These are phyloP conservation scores for Citrullus amarus DNA, from an alignment of 306 rosid genomes.

Conservation along the genomic window DNA sequence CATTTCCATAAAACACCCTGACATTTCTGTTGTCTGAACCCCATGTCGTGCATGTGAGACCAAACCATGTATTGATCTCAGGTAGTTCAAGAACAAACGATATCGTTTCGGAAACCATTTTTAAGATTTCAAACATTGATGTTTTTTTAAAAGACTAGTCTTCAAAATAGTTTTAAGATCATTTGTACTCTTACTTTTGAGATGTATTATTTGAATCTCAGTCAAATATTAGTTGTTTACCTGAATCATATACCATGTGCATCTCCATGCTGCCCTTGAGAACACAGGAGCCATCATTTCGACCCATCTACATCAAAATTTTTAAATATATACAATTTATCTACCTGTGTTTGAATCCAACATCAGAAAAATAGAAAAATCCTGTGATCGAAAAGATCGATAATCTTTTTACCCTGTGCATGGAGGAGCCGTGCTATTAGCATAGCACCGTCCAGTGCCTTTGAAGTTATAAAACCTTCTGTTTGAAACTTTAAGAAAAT, in stretches of 20 bases:
- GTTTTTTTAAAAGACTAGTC: not conserved
- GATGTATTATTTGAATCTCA: not conserved
- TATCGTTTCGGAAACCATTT: not conserved
- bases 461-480: conserved; percentile 69
- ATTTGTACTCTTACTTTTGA: not conserved
- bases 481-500: conserved; percentile 4
- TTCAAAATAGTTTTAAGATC: not conserved
- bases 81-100: not conserved
- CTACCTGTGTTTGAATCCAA: not conserved
- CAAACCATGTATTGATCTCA: not conserved
- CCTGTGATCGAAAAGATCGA: not conserved
- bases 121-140: not conserved
- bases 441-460: conserved; percentile 69
- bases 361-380: not conserved
- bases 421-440: conserved; percentile 62
- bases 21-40: not conserved
- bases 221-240: conserved; percentile 20
- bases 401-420: conserved; percentile 48
- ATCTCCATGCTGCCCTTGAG: conserved; percentile 65
- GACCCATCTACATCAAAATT: conserved; percentile 53
- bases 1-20: no score
- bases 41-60: not conserved
- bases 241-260: conserved; percentile 91
- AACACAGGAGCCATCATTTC: conserved; percentile 99
- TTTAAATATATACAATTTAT: not conserved